Base-by-base conservation (phyloP, 2,329 filamentous ascomycete genomes). In the Hyphodiscus sp. region DNA sequence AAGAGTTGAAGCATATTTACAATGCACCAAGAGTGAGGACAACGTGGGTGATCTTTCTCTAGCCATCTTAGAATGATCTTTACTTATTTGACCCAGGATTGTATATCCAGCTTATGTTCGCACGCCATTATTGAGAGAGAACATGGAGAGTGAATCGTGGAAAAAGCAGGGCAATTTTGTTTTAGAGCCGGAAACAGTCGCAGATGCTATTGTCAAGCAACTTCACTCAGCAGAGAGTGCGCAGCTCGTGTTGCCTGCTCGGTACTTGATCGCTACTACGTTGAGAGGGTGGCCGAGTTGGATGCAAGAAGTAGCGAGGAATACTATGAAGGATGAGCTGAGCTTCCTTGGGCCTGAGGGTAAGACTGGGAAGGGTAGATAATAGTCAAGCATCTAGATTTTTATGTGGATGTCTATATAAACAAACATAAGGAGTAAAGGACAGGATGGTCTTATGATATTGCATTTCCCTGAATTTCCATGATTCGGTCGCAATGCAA, bases 21-120 rank as follows among this genome's bases (percentile, higher is more conserved):
- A 65, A 69, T 9, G 69, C 70, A 4, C 62, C 63, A 1, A 69
- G 66, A 33, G 70, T 74, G 48, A 65, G 70, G 26, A 74, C 71
- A 1, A 73, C 65, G 68, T 57, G 29, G 48, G 58, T 54, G 1
- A 41, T 46, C 20, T 10, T 46, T 20, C 16, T 44, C 16, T 8
- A 6, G 7, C 41, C 19, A 6, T n/a, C 8, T 8, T 9, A 8
- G n/a, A 8, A 7, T n/a, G n/a, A 44, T 44, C 6, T 18, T 44
- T 7, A 44, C 16, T 44, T 6, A 18, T 18, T 7, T 6, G 19
- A 20, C 20, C 19, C 10, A 16, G 49, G 20, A 45, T 57, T 42
- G 33, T 57, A 6, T 45, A 55, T 41, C 52, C 55, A 30, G 46
- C 48, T 13, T 57, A 49, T n/a, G 46, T 57, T 45, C 49, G 55